phyloP scores from a whole-genome alignment of 2,329 filamentous ascomycete species.

The Fusarium veterinarium region DNA sequence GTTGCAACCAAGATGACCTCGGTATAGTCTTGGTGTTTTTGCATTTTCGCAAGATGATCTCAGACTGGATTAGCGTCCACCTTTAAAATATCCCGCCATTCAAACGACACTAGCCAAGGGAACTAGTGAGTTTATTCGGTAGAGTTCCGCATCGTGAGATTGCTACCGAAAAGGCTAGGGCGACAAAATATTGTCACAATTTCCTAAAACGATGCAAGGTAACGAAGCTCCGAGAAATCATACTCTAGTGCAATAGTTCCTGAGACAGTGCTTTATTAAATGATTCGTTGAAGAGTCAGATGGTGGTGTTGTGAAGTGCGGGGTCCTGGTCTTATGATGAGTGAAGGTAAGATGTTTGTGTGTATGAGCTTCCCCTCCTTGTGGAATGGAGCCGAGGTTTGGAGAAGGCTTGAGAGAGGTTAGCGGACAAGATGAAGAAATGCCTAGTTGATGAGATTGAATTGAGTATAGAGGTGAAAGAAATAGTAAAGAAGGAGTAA shows the following conservation, averaged over 20 bases:
- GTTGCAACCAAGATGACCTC: neutral
- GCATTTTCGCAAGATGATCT: neutral
- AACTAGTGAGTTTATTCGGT: neutral
- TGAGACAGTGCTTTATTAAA: neutral
- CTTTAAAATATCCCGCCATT: neutral
- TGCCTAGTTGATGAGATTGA: fast-evolving
- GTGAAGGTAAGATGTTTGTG: neutral
- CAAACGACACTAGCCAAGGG: neutral
- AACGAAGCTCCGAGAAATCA: conserved; percentile 4
- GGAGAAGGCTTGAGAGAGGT: neutral
- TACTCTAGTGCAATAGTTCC: neutral
- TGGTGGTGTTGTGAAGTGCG: conserved; percentile 24
- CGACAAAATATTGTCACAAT: neutral
- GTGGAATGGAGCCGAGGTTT: conserved; percentile 3
- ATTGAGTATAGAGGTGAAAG: fast-evolving
- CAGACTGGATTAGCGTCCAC: neutral
- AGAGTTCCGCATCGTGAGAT: neutral
- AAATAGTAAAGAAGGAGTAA: fast-evolving
- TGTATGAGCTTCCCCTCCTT: conserved; percentile 12
- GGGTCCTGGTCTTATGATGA: conserved; percentile 19
- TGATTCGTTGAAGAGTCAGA: neutral
- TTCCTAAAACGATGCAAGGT: conserved; percentile 13
- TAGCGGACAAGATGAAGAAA: neutral
- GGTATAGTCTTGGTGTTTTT: neutral
- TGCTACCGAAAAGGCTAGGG: neutral